A percentile compares a stretch with the other conserved stretches of the same genome.
These are phyloP conservation scores for Oropetium thomaeum DNA, from an alignment of 176 grass and related monocot genomes.

Conservation along the genomic window DNA sequence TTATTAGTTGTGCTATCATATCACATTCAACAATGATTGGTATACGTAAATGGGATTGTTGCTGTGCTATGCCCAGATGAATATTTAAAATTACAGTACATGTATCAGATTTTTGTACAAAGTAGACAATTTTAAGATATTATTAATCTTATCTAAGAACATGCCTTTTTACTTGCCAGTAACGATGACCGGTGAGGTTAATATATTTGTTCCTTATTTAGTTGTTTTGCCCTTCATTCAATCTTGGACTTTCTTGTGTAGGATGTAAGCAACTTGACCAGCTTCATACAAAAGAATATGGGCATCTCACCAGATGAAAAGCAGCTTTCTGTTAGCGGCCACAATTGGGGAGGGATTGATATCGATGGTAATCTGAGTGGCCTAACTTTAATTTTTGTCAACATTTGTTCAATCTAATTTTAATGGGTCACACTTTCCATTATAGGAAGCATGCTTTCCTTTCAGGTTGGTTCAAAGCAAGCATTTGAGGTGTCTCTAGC, in stretches of 20 bases:
- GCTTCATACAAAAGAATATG: slow-evolving; percentile 84
- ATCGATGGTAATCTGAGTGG: slow-evolving; percentile 58
- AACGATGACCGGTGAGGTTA: slow-evolving; percentile 9
- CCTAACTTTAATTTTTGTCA: slow-evolving; percentile 19
- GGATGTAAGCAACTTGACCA: slow-evolving; percentile 86
- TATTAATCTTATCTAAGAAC: not conserved
- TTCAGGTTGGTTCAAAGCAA: slow-evolving; percentile 85
- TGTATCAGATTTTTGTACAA: slow-evolving; percentile 20
- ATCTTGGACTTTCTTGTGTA: slow-evolving; percentile 31
- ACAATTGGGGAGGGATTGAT: slow-evolving; percentile 84
- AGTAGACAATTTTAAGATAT: not conserved
- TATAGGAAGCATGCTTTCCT: slow-evolving; percentile 87
- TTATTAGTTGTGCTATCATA: slow-evolving; percentile 1
- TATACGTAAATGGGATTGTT: not conserved
- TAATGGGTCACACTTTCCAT: slow-evolving; percentile 7
- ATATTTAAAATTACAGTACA: not conserved
- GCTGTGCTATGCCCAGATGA: not conserved
- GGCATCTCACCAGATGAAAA: slow-evolving; percentile 79
- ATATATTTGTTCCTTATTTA: slow-evolving; percentile 23
- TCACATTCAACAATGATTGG: not conserved
- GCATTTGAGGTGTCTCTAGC: slow-evolving; percentile 95
- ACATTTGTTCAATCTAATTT: slow-evolving; percentile 20
- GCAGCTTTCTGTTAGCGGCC: slow-evolving; percentile 80
- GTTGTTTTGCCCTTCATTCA: slow-evolving; percentile 6
- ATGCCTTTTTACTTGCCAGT: slow-evolving; percentile 5